These are phyloP conservation scores for Phoenix roebelenii DNA, from an alignment of 176 grass and related monocot species.

Conservation along the genomic window DNA sequence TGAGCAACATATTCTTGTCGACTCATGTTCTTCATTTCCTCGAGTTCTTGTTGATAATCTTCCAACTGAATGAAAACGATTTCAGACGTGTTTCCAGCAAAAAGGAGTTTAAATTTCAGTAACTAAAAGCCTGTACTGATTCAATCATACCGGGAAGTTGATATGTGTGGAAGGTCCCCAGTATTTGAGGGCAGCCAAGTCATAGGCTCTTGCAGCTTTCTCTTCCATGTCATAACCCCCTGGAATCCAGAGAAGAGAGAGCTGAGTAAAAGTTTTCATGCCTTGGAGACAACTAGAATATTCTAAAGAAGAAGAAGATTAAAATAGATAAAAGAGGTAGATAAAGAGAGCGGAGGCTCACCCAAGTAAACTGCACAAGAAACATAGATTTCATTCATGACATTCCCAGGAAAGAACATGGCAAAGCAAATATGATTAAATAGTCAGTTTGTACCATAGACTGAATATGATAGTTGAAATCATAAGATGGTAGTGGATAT, in stretches of 20 bases:
- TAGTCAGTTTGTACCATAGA: too few relatives aligned
- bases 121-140: not conserved
- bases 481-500: not conserved
- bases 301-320: not conserved
- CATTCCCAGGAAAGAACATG: slow-evolving; percentile 1
- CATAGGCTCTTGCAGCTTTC: slow-evolving; percentile 78
- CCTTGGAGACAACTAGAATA: too few relatives aligned
- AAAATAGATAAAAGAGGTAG: not conserved
- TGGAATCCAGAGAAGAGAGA: slow-evolving; percentile 6
- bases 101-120: too few relatives aligned
- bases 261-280: not conserved
- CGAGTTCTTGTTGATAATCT: slow-evolving; percentile 55
- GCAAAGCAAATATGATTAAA: slow-evolving; percentile 1
- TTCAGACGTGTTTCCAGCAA: too few relatives aligned
- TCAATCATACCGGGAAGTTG: slow-evolving; percentile 49
- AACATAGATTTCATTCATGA: not conserved
- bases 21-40: slow-evolving; percentile 66
- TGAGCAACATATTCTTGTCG: slow-evolving; percentile 70
- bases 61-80: slow-evolving; percentile 31
- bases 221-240: slow-evolving; percentile 95
- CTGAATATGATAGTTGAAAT: too few relatives aligned
- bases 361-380: slow-evolving; percentile 88
- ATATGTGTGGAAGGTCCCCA: slow-evolving; percentile 54
- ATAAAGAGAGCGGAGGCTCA: slow-evolving; percentile 23
- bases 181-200: slow-evolving; percentile 71